Evolutionary conservation across 495 filamentous ascomycete genomes (phyloP), one percentile per base, ranked within the genome.

Genomic region (Parathielavia appendiculata): DNA sequence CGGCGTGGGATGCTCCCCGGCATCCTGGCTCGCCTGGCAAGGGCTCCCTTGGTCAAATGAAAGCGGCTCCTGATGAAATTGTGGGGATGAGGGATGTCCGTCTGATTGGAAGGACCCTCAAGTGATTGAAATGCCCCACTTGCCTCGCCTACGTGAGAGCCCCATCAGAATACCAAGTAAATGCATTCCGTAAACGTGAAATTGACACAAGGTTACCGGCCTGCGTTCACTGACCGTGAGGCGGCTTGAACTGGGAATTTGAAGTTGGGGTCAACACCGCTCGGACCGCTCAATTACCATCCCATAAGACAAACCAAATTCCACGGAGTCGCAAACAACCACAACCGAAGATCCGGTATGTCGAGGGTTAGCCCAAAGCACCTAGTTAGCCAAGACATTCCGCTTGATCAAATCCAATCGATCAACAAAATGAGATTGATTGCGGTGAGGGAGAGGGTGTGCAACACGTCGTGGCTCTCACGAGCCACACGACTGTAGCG

Each of bases 1-100:
- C 41, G 54, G 54, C 59, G 59, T 62, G 59, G 59, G 61, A 39
- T 59, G 26, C 26, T 30, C 26, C n/a, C n/a, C n/a, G n/a, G 52
- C 23, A 6, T 32, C n/a, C 34, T 57, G n/a, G n/a, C n/a, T 41
- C 47, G 34, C 30, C 53, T 51, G 57, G 41, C 58, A 60, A 20
- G 62, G 57, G 30, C 23, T 20, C 11, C 52, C 58, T 43, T 62
- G 59, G 54, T n/a, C 14, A 8, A 23, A 17, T 20, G 7, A 35
- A 47, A 40, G 36, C 50, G 41, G 40, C 46, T 51, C 32, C 16
- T 34, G 49, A 47, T 23, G 53, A 50, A 53, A 38, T 3, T 56
- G 52, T 63, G 61, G 61, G 52, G 61, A 57, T 45, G 52, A 41
- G 47, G 52, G 19, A 51, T 34, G 5, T 7, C 5, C n/a, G 20